phyloP scores from a whole-genome alignment of 306 rosid species.

The Begonia peltatifolia region DNA sequence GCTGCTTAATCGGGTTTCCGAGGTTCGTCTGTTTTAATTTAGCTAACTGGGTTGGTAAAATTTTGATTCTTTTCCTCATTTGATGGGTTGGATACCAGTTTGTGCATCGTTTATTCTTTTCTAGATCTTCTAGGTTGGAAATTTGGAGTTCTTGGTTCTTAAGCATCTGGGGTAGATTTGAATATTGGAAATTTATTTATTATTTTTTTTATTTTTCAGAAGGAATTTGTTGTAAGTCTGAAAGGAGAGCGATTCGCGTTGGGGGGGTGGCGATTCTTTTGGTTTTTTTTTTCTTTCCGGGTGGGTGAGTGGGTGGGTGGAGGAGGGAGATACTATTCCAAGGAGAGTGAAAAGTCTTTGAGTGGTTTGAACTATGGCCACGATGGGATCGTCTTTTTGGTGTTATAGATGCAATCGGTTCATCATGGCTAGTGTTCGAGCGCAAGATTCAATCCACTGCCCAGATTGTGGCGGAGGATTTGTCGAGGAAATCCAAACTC shows the following conservation, averaged over 20 bases:
- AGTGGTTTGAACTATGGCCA: slow-evolving; percentile 20
- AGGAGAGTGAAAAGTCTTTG: background rate
- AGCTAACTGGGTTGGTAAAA: background rate
- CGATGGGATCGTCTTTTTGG: slow-evolving; percentile 36
- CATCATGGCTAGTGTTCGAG: slow-evolving; percentile 24
- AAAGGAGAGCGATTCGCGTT: background rate
- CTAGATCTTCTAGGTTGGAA: background rate
- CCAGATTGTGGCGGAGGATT: slow-evolving; percentile 47
- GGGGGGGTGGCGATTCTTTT: background rate
- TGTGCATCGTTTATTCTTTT: background rate
- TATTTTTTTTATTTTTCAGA: background rate
- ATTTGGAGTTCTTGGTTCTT: background rate
- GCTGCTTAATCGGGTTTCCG: background rate
- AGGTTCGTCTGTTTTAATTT: background rate
- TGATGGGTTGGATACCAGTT: background rate
- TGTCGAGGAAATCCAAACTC: slow-evolving; percentile 36
- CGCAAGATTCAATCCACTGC: slow-evolving; percentile 27
- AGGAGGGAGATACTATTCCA: background rate
- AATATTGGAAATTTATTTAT: background rate
- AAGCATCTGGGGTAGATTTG: background rate
- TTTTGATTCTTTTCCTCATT: background rate
- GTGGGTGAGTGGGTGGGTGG: background rate
- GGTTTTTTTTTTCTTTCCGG: slow-evolving; percentile 1
- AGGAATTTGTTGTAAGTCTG: background rate
- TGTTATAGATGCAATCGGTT: slow-evolving; percentile 42